Conservation (phyloP, 345 rosid genomes). For the Aquilaria malaccensis region DNA sequence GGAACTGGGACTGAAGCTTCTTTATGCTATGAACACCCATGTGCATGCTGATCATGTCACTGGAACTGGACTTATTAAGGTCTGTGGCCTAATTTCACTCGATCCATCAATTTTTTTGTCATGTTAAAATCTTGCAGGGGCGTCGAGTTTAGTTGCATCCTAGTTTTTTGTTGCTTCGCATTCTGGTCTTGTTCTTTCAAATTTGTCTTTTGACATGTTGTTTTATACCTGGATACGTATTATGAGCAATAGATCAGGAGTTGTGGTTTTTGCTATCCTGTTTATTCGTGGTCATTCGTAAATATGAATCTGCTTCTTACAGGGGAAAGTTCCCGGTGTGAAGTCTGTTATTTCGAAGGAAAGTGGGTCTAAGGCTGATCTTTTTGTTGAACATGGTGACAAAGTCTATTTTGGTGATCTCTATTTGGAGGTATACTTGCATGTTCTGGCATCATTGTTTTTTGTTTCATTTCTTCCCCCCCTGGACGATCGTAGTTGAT, state of each 20-base stretch:
- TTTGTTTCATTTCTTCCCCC: background rate
- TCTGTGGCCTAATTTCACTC: conserved; percentile 5
- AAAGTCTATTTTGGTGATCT: conserved; percentile 59
- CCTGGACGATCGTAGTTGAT: too few species aligned
- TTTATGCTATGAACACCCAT: conserved; percentile 87
- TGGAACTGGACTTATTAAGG: conserved; percentile 88
- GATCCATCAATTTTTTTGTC: too few species aligned
- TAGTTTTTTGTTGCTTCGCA: too few species aligned
- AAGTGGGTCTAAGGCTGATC: conserved; percentile 77
- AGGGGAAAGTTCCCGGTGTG: conserved; percentile 56
- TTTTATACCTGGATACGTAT: background rate
- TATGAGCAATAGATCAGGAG: background rate
- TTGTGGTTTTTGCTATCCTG: background rate
- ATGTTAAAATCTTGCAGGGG: too few species aligned
- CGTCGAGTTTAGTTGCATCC: background rate
- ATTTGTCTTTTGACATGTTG: background rate
- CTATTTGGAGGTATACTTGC: conserved; percentile 53
- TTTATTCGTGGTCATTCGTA: background rate
- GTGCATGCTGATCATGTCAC: conserved; percentile 99
- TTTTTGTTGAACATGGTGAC: conserved; percentile 62
- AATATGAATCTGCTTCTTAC: conserved; percentile 9
- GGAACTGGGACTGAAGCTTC: conserved; percentile 71
- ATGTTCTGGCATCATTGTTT: background rate
- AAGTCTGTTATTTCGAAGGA: conserved; percentile 76
- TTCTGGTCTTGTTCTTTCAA: background rate